These are phyloP conservation scores for Penicillium ucsense DNA, from an alignment of 495 filamentous ascomycete species.

Conservation along the genomic window DNA sequence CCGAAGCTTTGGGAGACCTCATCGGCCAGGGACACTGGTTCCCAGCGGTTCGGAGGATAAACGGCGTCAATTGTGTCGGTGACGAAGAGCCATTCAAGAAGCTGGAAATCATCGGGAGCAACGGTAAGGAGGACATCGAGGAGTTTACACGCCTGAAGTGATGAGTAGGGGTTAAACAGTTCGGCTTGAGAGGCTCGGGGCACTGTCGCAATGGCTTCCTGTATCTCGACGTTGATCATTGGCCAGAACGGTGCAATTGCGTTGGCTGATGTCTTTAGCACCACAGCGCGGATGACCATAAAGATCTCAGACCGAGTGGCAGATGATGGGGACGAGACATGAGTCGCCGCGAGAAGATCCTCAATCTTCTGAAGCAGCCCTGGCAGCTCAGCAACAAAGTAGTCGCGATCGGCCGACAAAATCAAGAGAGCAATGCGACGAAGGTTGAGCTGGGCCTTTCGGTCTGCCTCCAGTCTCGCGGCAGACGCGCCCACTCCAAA, in stretches of 20 bases:
- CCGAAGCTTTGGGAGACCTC: constrained; percentile 75
- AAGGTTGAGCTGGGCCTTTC: constrained; percentile 84
- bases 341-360: constrained; percentile 78
- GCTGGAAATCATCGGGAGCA: constrained; percentile 89
- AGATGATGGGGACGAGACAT: constrained; percentile 83
- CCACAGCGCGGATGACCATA: constrained; percentile 74
- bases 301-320: constrained; percentile 81
- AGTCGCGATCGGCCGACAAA: constrained; percentile 62
- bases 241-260: constrained; percentile 85
- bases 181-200: constrained; percentile 62
- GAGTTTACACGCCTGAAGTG: constrained; percentile 88
- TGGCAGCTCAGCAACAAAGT: constrained; percentile 66
- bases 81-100: constrained; percentile 92
- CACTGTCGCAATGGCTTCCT: constrained; percentile 69
- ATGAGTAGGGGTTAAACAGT: constrained; percentile 59
- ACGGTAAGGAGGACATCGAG: constrained; percentile 76
- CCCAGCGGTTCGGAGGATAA: constrained; percentile 65
- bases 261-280: constrained; percentile 63
- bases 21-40: constrained; percentile 71
- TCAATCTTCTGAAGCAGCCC: constrained; percentile 72
- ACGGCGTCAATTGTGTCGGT: constrained; percentile 96
- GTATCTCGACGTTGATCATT: constrained; percentile 75
- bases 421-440: constrained; percentile 70
- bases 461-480: constrained; percentile 87
- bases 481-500: constrained; percentile 95